Evolutionary conservation across 2,329 filamentous ascomycete genomes (phyloP), one percentile per base, ranked within the genome.

Genomic region (Blumeriella jaapii): DNA sequence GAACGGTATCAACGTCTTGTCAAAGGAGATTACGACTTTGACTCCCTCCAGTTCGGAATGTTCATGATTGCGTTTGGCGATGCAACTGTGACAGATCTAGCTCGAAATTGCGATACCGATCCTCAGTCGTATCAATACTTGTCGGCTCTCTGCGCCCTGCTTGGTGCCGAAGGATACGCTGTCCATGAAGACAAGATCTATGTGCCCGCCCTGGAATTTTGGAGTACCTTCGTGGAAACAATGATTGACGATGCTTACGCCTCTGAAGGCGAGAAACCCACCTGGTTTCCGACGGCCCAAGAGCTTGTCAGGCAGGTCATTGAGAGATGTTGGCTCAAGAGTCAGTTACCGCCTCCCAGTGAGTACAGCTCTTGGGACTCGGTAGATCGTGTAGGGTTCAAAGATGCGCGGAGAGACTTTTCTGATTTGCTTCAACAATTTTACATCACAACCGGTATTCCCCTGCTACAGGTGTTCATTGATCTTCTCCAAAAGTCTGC

Each of bases 391-490:
- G 67, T 69, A 32, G 74, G 68, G 0, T 87, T 87, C 56, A 65
- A 68, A 33, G 76, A 82, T 38, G 83, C 83, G 30, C 69, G 84
- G 18, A 77, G 81, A 47, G 84, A 93, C 50, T 76, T 87, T n/a
- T 69, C 72, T 32, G 83, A 93, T 54, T 68, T 91, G 32, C 63
- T 91, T 17, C 74, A 85, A 46, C 75, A 79, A 2, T 71, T 78
- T 2, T 87, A 78, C 47, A 65, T 76, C 3, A 58, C 80, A 11
- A 66, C 69, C 26, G 74, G 73, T 0, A 61, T 67, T 15, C 57
- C 64, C 22, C 56, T 81, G 8, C 61, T 81, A 25, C 61, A 64
- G 1, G 65, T 66, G 6, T 78, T 81, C 45, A 65, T 66, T 25
- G 62, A 70, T 28, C 51, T 72, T n/a, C 62, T 70, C 13, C 57